A percentile compares a stretch with the other conserved stretches of the same genome.
phyloP scores from a whole-genome alignment of 805 yeast genomes.

The Zygosaccharomyces kombuchaensis region DNA sequence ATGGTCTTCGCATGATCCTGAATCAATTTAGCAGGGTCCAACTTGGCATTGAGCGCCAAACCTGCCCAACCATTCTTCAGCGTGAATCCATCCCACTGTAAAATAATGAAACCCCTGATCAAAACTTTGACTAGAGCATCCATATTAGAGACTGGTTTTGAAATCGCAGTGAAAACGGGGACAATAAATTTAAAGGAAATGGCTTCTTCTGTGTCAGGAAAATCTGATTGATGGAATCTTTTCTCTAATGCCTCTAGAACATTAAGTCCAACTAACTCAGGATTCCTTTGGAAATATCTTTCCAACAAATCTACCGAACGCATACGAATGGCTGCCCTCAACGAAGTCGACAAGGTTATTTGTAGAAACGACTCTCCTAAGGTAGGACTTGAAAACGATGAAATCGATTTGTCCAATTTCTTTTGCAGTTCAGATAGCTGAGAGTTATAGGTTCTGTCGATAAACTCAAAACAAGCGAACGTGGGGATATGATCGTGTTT shows the following conservation, averaged over 20 bases:
- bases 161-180: constrained; percentile 38
- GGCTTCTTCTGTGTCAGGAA: constrained; percentile 21
- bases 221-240: constrained; percentile 17
- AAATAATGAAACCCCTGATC: constrained; percentile 39
- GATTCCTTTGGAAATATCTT: constrained; percentile 34
- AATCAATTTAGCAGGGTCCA: constrained; percentile 64
- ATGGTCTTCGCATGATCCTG: constrained; percentile 25
- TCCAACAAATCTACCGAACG: constrained; percentile 35
- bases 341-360: constrained; percentile 40
- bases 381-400: constrained; percentile 11
- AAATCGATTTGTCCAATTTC: constrained; percentile 12
- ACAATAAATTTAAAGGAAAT: constrained; percentile 31
- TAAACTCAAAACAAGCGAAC: constrained; percentile 24
- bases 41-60: constrained; percentile 50
- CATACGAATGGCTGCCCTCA: constrained; percentile 37
- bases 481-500: constrained; percentile 39
- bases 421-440: constrained; percentile 5
- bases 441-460: constrained; percentile 16
- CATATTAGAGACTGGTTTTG: constrained; percentile 30
- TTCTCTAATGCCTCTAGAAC: constrained; percentile 41
- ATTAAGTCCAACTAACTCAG: constrained; percentile 41
- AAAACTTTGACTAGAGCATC: constrained; percentile 34
- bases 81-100: constrained; percentile 42
- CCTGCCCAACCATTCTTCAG: constrained; percentile 71
- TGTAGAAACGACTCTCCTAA: constrained; percentile 49